Conservation (phyloP, 108 stramenopile genomes). For the Discostella pseudostelligera region DNA sequence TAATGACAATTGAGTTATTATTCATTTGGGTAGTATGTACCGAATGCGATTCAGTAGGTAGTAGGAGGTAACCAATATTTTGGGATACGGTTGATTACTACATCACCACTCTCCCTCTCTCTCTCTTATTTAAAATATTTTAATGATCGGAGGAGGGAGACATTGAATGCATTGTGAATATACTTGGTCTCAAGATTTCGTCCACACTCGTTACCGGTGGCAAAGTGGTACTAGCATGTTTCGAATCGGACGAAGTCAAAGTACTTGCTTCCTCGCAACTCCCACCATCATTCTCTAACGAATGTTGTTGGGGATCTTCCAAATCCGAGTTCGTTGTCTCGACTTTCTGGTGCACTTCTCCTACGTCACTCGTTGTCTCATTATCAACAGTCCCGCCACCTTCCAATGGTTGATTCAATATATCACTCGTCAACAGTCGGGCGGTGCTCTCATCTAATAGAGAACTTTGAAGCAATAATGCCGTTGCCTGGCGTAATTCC, state of each 20-base stretch:
- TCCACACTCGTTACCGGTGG: slow-evolving; percentile 25
- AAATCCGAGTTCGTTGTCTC: not conserved
- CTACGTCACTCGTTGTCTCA: not conserved
- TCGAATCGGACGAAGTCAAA: not conserved
- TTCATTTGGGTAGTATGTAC: not conserved
- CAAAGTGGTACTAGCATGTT: slow-evolving; percentile 5
- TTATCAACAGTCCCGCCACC: not conserved
- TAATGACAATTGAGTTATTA: slow-evolving; percentile 1
- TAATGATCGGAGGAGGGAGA: not conserved
- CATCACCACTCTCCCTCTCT: not conserved
- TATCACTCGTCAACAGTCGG: slow-evolving; percentile 34
- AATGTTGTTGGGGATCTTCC: slow-evolving; percentile 2
- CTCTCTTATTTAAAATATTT: not conserved
- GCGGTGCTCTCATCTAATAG: slow-evolving; percentile 45
- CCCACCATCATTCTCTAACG: not conserved
- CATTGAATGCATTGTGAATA: slow-evolving; percentile 45
- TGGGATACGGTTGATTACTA: too few species aligned
- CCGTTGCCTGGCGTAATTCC: slow-evolving; percentile 38
- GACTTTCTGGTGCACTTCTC: not conserved
- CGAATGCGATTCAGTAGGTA: too few species aligned
- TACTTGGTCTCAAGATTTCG: slow-evolving; percentile 37
- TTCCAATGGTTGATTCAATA: slow-evolving; percentile 32
- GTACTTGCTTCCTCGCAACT: not conserved
- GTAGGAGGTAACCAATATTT: too few species aligned
- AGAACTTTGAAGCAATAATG: slow-evolving; percentile 34